These are phyloP conservation scores for Viola pubescens DNA, from an alignment of 441 rosid genomes.

Conservation along the genomic window DNA sequence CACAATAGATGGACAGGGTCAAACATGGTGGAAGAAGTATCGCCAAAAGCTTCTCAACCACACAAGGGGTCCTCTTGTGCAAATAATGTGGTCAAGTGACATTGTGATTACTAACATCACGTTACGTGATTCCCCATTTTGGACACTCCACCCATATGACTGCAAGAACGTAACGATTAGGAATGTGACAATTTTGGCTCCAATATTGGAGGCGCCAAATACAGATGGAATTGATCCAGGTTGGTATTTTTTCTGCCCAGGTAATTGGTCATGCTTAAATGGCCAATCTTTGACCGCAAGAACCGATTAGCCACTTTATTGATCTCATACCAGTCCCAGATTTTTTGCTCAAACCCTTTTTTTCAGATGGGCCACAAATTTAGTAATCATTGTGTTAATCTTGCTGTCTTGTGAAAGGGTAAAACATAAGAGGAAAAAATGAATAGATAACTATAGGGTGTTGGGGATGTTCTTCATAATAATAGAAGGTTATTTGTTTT, in stretches of 20 bases:
- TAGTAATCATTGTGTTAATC: too few species aligned
- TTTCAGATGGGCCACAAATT: too few species aligned
- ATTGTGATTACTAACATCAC: slow-evolving; percentile 67
- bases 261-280: background rate
- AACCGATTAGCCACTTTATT: too few species aligned
- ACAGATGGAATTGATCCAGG: slow-evolving; percentile 98
- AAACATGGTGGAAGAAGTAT: slow-evolving; percentile 88
- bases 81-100: slow-evolving; percentile 92
- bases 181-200: slow-evolving; percentile 80
- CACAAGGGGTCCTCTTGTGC: slow-evolving; percentile 92
- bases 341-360: too few species aligned
- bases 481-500: background rate
- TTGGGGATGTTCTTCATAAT: background rate
- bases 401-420: background rate
- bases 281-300: too few species aligned
- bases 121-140: slow-evolving; percentile 83
- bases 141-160: slow-evolving; percentile 95
- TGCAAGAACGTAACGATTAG: slow-evolving; percentile 76
- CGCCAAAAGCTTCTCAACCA: slow-evolving; percentile 84
- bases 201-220: slow-evolving; percentile 73
- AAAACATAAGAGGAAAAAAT: background rate
- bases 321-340: too few species aligned
- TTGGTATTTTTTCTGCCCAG: slow-evolving; percentile 19
- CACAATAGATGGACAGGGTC: slow-evolving; percentile 93
- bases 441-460: background rate